Conservation (phyloP, 2,329 filamentous ascomycete species). For the Clathrospora elynae region DNA sequence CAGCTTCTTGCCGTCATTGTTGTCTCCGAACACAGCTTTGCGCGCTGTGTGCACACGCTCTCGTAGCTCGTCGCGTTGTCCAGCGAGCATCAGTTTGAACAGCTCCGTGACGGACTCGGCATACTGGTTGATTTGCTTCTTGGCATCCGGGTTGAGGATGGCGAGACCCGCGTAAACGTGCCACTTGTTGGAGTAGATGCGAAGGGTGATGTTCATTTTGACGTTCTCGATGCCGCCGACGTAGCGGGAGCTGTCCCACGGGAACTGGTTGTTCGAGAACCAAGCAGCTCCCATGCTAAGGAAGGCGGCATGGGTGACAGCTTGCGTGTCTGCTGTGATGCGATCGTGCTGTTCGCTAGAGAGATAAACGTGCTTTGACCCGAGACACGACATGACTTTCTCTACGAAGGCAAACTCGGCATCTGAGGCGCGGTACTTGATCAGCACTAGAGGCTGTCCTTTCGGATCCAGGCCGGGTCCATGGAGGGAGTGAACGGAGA, state of each 20-base stretch:
- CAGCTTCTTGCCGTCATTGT: slow-evolving; percentile 66
- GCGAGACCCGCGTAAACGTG: slow-evolving; percentile 98
- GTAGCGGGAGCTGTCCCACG: slow-evolving; percentile 95
- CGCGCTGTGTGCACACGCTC: slow-evolving; percentile 79
- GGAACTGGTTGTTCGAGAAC: slow-evolving; percentile 93
- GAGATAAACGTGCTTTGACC: slow-evolving; percentile 85
- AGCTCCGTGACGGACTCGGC: slow-evolving; percentile 89
- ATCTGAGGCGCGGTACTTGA: slow-evolving; percentile 86
- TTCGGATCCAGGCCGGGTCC: slow-evolving; percentile 86
- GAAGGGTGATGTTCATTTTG: slow-evolving; percentile 96
- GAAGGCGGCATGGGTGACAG: slow-evolving; percentile 96
- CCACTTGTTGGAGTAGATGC: slow-evolving; percentile 99
- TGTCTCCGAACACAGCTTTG: slow-evolving; percentile 65
- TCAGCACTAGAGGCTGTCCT: slow-evolving; percentile 90
- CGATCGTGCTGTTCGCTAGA: slow-evolving; percentile 88
- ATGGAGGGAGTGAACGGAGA: slow-evolving; percentile 96
- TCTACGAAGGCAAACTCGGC: slow-evolving; percentile 79
- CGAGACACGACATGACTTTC: slow-evolving; percentile 78
- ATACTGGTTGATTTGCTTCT: slow-evolving; percentile 92
- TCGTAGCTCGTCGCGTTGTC: slow-evolving; percentile 75
- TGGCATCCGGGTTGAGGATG: slow-evolving; percentile 92
- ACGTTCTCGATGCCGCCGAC: slow-evolving; percentile 98
- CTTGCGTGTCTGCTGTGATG: slow-evolving; percentile 97
- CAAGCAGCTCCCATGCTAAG: slow-evolving; percentile 96
- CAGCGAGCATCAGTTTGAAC: slow-evolving; percentile 95